Evolutionary conservation across 2,329 filamentous ascomycete genomes (phyloP).

Genomic region (Aaosphaeria arxii): DNA sequence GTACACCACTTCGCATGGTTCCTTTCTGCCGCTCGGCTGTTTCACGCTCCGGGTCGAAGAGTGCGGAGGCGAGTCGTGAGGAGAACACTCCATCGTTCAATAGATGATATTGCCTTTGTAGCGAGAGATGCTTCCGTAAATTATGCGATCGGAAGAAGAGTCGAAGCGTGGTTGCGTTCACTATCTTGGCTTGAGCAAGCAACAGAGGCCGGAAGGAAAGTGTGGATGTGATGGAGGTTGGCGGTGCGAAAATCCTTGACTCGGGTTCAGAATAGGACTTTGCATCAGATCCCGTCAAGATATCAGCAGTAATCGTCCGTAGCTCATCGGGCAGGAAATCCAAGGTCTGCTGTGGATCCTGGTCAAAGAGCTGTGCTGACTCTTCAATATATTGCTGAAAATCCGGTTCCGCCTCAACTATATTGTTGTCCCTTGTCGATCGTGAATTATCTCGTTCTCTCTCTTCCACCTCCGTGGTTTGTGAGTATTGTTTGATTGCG

Average conservation of each 20-base stretch:
- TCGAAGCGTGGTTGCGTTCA: conserved; percentile 73
- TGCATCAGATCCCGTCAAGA: conserved; percentile 7
- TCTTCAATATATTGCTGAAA: conserved; percentile 23
- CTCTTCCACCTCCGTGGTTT: background rate
- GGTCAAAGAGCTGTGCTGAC: conserved; percentile 23
- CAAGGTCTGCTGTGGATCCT: conserved; percentile 11
- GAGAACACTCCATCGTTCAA: conserved; percentile 83
- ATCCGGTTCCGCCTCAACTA: conserved; percentile 3
- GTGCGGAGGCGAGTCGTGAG: conserved; percentile 71
- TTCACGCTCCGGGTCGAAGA: conserved; percentile 81
- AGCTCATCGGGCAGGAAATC: conserved; percentile 25
- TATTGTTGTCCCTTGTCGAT: background rate
- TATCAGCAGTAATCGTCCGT: conserved; percentile 16
- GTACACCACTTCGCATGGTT: conserved; percentile 61
- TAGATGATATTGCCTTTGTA: conserved; percentile 79
- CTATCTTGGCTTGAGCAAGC: conserved; percentile 68
- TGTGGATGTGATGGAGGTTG: conserved; percentile 57
- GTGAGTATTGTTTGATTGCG: conserved; percentile 26
- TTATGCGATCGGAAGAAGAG: conserved; percentile 74
- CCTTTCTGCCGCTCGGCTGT: conserved; percentile 73
- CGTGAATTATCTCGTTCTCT: background rate
- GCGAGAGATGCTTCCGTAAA: conserved; percentile 66
- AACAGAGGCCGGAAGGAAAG: conserved; percentile 76
- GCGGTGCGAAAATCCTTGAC: conserved; percentile 43
- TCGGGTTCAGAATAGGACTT: background rate